Base-by-base conservation (phyloP, 441 rosid genomes). In the Pelargonium australe region DNA sequence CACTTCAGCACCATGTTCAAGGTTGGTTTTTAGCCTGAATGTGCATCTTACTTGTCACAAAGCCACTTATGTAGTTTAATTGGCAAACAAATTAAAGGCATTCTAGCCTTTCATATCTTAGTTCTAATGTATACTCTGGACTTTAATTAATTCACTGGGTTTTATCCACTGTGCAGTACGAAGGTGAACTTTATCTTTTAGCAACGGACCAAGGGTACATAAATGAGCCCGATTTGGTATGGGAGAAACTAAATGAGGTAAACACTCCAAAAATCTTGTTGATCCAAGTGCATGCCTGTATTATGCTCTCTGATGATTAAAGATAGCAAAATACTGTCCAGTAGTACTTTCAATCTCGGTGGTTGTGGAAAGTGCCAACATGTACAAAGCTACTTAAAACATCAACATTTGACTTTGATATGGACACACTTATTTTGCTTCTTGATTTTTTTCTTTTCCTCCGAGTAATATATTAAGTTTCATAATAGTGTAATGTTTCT, bases 1-100 rank as follows among this genome's bases (percentile, higher is more conserved):
- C 99, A 95, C 81, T 95, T 95, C 85, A 83, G 96, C 80, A 90
- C 99, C 81, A 95, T 95, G 99, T 89, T 95, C 79, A 95, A 95
- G 96, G 99, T 92, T 70, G 73, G 88, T 76, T 71, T 65, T 68
- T 68, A 68, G 55, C 49, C 31, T 63, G 57, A 31, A 61, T 68
- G 7, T 69, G 17, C 60, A 69, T 65, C 65, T 72, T 65, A 61
- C 69, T 14, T 64, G 41, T 61, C 40, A 64, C 58, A 34, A 17
- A 65, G 65, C 17, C 7, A 47, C 28, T 68, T 60, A 61, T 12
- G 12, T 55, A 25, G 37, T 53, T 64, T 44, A 31, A 63, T 65
- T 67, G 72, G 68, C 64, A 37, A 44, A 60, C 62, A 51, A 47
- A 37, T 34, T 25, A 37, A 28, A 62, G 69, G 47, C 67, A 66